Evolutionary conservation across 2,329 filamentous ascomycete species (phyloP).

Genomic region (Periglandula ipomoeae): DNA sequence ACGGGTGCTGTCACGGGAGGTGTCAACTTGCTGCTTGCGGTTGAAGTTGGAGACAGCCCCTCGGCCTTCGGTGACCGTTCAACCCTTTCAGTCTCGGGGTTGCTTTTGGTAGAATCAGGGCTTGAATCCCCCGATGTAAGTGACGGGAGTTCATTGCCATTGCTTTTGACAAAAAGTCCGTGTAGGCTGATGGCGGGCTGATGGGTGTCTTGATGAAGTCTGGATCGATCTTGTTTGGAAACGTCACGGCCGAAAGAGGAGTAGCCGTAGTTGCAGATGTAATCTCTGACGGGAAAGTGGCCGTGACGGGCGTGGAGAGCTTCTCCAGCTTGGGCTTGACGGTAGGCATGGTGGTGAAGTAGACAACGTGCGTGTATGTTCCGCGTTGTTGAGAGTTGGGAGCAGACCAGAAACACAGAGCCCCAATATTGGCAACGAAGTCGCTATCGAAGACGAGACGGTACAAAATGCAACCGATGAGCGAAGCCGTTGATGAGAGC

Average conservation of each 20-base stretch:
- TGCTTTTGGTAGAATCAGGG: slow-evolving; percentile 42
- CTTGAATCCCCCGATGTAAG: slow-evolving; percentile 40
- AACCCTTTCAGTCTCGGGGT: slow-evolving; percentile 45
- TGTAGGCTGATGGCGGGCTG: slow-evolving; percentile 81
- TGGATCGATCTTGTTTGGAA: slow-evolving; percentile 30
- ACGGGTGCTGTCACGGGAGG: slow-evolving; percentile 28
- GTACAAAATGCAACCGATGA: background rate
- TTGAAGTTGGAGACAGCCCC: slow-evolving; percentile 34
- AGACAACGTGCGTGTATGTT: slow-evolving; percentile 10
- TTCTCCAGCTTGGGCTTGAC: slow-evolving; percentile 51
- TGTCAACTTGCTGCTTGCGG: slow-evolving; percentile 22
- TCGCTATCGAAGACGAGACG: background rate
- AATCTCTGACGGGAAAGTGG: slow-evolving; percentile 52
- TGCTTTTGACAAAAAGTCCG: slow-evolving; percentile 76
- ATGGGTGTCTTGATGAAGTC: slow-evolving; percentile 78
- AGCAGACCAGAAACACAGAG: no score
- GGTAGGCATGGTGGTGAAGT: slow-evolving; percentile 34
- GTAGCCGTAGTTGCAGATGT: slow-evolving; percentile 58
- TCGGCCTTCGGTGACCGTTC: slow-evolving; percentile 51
- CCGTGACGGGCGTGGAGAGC: slow-evolving; percentile 53
- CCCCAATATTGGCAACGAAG: background rate
- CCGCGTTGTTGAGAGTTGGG: no score
- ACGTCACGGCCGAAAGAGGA: slow-evolving; percentile 46
- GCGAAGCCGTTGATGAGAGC: slow-evolving; percentile 3
- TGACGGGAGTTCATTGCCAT: slow-evolving; percentile 68